phyloP scores from a whole-genome alignment of 2,329 filamentous ascomycete species.

The Claviceps monticola region DNA sequence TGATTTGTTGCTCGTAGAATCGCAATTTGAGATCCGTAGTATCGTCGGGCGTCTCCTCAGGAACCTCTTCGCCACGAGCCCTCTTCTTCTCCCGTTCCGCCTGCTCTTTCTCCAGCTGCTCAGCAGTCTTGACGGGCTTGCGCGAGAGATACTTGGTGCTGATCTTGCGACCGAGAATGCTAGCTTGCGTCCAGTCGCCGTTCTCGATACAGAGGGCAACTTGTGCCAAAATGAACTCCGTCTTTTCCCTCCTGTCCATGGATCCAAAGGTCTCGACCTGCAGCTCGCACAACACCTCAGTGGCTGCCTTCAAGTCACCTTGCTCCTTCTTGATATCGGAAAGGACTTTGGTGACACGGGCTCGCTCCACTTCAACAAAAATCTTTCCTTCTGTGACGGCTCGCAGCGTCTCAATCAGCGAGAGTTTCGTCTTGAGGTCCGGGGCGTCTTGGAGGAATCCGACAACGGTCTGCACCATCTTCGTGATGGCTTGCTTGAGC shows the following conservation, averaged over 20 bases:
- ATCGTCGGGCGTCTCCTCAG: conserved; percentile 68
- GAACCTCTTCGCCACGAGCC: conserved; percentile 64
- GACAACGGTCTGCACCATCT: conserved; percentile 98
- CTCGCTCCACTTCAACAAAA: conserved; percentile 96
- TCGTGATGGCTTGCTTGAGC: conserved; percentile 96
- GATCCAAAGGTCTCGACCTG: conserved; percentile 98
- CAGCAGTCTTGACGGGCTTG: conserved; percentile 79
- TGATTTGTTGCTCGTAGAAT: conserved; percentile 97
- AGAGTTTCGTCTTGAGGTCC: conserved; percentile 73
- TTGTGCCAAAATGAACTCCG: conserved; percentile 94
- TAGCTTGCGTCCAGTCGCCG: conserved; percentile 90
- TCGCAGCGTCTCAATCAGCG: conserved; percentile 84
- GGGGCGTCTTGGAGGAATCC: conserved; percentile 78
- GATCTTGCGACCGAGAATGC: conserved; percentile 91
- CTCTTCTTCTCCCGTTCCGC: conserved; percentile 81
- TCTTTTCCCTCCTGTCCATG: conserved; percentile 95
- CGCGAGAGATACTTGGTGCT: conserved; percentile 84
- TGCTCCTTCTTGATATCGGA: conserved; percentile 97
- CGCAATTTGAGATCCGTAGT: conserved; percentile 91
- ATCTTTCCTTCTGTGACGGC: conserved; percentile 99
- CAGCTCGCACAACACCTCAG: conserved; percentile 89
- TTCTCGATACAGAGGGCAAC: conserved; percentile 90
- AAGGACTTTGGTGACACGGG: conserved; percentile 84
- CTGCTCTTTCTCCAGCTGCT: conserved; percentile 80
- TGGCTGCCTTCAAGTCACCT: conserved; percentile 78